Evolutionary conservation across 1,139 yeast genomes (phyloP).

Genomic region (Candida sp.): DNA sequence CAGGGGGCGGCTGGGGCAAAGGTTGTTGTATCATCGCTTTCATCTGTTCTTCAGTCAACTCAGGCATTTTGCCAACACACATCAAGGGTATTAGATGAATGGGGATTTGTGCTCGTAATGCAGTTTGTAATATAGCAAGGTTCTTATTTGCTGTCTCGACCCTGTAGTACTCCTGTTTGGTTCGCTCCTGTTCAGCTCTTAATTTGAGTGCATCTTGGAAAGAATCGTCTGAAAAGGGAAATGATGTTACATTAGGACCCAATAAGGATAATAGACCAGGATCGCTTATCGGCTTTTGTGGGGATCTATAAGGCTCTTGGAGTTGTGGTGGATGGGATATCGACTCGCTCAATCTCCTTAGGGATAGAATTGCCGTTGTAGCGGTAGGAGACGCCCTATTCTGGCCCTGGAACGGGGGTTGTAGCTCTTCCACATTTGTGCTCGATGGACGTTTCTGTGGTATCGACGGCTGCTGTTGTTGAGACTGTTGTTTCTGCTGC

Average conservation of each 20-base stretch:
- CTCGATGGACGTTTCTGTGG: constrained; percentile 5
- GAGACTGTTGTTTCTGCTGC: not conserved
- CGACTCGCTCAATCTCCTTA: constrained; percentile 10
- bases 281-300: constrained; percentile 2
- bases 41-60: constrained; percentile 13
- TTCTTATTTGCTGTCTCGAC: constrained; percentile 67
- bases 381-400: not conserved
- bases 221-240: constrained; percentile 69
- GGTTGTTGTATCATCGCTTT: constrained; percentile 12
- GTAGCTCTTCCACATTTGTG: constrained; percentile 1
- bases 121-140: constrained; percentile 64
- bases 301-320: constrained; percentile 6
- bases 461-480: constrained; percentile 2
- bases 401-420: constrained; percentile 8
- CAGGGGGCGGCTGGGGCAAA: constrained; percentile 7
- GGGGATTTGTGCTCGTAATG: constrained; percentile 70
- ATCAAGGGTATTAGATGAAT: constrained; percentile 66
- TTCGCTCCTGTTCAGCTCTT: constrained; percentile 77
- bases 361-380: constrained; percentile 7
- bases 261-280: constrained; percentile 39
- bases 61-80: constrained; percentile 39
- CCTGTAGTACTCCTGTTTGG: constrained; percentile 80
- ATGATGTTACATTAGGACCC: constrained; percentile 56
- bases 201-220: constrained; percentile 65
- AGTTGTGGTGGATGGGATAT: constrained; percentile 5